phyloP scores from a whole-genome alignment of 768 basidiomycete genomes.

The Lactarius vividus region DNA sequence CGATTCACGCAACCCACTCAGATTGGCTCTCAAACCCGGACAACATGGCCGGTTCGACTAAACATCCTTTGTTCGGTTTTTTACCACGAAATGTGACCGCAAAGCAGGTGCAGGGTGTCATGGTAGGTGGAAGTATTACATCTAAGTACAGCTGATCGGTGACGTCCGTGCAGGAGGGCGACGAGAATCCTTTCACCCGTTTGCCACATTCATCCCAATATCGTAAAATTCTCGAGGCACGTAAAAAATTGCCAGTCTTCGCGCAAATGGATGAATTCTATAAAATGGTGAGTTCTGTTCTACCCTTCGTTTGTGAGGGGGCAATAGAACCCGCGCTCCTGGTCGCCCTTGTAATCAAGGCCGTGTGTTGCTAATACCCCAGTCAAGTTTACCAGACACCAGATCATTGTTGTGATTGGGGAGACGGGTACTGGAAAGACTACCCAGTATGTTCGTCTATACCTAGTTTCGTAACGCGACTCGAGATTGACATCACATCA shows the following conservation, averaged over 20 bases:
- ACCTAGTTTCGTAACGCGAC: neutral
- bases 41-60: constrained; percentile 5
- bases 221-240: constrained; percentile 77
- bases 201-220: constrained; percentile 73
- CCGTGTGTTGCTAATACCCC: constrained; percentile 32
- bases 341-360: constrained; percentile 26
- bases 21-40: neutral
- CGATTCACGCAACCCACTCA: neutral
- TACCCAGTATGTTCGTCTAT: constrained; percentile 66
- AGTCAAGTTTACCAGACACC: constrained; percentile 65
- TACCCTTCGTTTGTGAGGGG: constrained; percentile 26
- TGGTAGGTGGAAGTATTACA: constrained; percentile 36
- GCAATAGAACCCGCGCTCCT: constrained; percentile 34
- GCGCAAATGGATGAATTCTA: constrained; percentile 92
- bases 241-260: constrained; percentile 90
- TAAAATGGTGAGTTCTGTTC: constrained; percentile 62
- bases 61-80: constrained; percentile 44
- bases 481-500: constrained; percentile 34
- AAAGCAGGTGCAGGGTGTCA: constrained; percentile 40
- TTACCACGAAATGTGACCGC: constrained; percentile 43
- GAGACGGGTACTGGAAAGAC: constrained; percentile 97
- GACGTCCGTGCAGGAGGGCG: constrained; percentile 54
- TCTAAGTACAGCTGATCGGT: neutral
- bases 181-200: constrained; percentile 88
- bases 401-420: constrained; percentile 88